Conservation (phyloP, 768 basidiomycete species). For the Dentipellis sp. region DNA sequence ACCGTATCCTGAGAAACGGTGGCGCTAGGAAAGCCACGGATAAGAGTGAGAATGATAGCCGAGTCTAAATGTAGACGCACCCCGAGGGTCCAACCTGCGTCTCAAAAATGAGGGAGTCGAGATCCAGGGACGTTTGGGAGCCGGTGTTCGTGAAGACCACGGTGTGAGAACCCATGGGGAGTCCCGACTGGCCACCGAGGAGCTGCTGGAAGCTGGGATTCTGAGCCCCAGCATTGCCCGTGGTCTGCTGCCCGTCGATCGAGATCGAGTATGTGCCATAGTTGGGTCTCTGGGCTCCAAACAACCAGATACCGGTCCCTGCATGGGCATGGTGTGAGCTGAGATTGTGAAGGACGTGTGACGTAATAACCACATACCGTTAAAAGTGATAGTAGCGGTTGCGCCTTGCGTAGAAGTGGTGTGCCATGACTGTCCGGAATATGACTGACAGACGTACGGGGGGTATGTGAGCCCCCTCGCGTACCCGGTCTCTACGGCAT, state of each 20-base stretch:
- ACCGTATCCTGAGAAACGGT: slow-evolving; percentile 21
- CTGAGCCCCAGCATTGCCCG: slow-evolving; percentile 25
- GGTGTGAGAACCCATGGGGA: slow-evolving; percentile 37
- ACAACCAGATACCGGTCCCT: slow-evolving; percentile 42
- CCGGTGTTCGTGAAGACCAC: slow-evolving; percentile 38
- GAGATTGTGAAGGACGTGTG: not conserved
- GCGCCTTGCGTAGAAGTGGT: slow-evolving; percentile 35
- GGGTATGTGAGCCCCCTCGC: not conserved
- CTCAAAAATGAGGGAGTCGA: slow-evolving; percentile 39
- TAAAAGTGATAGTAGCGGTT: slow-evolving; percentile 39
- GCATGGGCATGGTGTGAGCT: not conserved
- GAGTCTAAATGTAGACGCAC: slow-evolving; percentile 20
- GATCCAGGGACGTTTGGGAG: slow-evolving; percentile 31
- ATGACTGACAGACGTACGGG: slow-evolving; percentile 24
- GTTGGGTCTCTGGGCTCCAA: slow-evolving; percentile 34
- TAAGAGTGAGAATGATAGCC: not conserved
- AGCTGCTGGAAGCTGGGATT: slow-evolving; percentile 26
- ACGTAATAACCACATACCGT: slow-evolving; percentile 21
- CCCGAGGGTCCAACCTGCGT: slow-evolving; percentile 28
- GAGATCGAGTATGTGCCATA: slow-evolving; percentile 38
- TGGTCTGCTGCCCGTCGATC: slow-evolving; percentile 33
- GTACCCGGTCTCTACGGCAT: not conserved
- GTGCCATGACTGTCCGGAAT: slow-evolving; percentile 37
- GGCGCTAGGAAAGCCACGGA: not conserved
- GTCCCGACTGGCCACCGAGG: slow-evolving; percentile 33